Evolutionary conservation across 257 asterid species (phyloP).

Genomic region (Striga asiatica): DNA sequence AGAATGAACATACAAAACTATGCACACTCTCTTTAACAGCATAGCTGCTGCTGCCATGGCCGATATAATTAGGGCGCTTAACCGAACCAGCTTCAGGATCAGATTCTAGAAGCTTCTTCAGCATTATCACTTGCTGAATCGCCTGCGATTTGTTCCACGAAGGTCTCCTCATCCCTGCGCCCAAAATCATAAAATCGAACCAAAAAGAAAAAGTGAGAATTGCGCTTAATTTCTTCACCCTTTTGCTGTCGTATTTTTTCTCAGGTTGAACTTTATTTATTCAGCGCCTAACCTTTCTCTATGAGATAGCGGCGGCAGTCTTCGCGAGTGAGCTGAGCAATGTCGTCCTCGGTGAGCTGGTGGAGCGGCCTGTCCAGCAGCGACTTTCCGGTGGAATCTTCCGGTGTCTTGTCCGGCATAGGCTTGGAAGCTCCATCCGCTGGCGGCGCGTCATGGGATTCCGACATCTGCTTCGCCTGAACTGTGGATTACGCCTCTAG

Average conservation of each 20-base stretch:
- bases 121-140: slow-evolving; percentile 65
- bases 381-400: slow-evolving; percentile 29
- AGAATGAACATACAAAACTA: too few relatives aligned
- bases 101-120: slow-evolving; percentile 46
- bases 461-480: too few relatives aligned
- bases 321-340: slow-evolving; percentile 68
- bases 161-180: slow-evolving; percentile 61
- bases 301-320: slow-evolving; percentile 73
- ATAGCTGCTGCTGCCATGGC: too few relatives aligned
- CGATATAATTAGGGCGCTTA: too few relatives aligned
- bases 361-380: slow-evolving; percentile 54
- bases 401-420: slow-evolving; percentile 35
- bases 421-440: too few relatives aligned
- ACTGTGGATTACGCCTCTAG: too few relatives aligned
- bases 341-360: slow-evolving; percentile 63
- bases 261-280: too few relatives aligned
- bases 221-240: background rate
- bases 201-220: background rate
- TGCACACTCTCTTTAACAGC: too few relatives aligned
- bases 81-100: slow-evolving; percentile 31
- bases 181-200: background rate
- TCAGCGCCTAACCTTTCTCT: slow-evolving; percentile 34
- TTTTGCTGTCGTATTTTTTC: too few relatives aligned
- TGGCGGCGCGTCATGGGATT: too few relatives aligned
- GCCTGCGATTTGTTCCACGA: slow-evolving; percentile 85